These are phyloP conservation scores for Peronosclerospora sorghi DNA, from an alignment of 352 stramenopile genomes.

Conservation along the genomic window DNA sequence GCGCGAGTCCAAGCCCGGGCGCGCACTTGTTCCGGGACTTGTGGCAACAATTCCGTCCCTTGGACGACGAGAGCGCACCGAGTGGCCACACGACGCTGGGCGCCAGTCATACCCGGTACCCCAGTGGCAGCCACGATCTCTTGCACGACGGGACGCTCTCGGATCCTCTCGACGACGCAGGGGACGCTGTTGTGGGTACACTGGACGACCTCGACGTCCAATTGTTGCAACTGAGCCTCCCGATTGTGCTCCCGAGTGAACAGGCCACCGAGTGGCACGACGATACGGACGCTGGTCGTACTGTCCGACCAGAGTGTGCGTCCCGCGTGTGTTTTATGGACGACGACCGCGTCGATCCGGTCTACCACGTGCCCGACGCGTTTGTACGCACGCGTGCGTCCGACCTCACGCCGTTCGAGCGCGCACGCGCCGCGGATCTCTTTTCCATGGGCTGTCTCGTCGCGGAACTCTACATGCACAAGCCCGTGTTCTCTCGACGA, in stretches of 20 bases:
- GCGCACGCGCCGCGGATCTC: constrained; percentile 28
- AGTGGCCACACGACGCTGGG: too few species aligned
- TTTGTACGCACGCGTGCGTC: not conserved
- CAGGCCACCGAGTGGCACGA: constrained; percentile 1
- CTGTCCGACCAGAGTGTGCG: too few species aligned
- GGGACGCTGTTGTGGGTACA: too few species aligned
- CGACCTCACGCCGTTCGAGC: constrained; percentile 22
- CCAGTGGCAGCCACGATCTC: constrained; percentile 21
- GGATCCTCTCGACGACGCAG: too few species aligned
- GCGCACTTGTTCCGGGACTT: constrained; percentile 65
- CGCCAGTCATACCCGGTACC: constrained; percentile 12
- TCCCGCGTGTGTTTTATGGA: too few species aligned
- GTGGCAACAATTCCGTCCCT: constrained; percentile 67
- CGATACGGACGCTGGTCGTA: not conserved
- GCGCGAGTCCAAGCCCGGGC: constrained; percentile 24
- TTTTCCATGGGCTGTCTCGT: constrained; percentile 63
- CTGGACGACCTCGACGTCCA: constrained; percentile 56
- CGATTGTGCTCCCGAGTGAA: constrained; percentile 26
- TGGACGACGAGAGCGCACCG: constrained; percentile 39
- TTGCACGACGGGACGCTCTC: too few species aligned
- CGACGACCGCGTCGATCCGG: constrained; percentile 35
- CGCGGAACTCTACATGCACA: constrained; percentile 49
- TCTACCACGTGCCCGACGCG: constrained; percentile 24
- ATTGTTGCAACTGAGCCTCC: constrained; percentile 38
- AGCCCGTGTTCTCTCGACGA: constrained; percentile 44